Evolutionary conservation across 805 yeast species (phyloP).

Genomic region (Candida jianshihensis): DNA sequence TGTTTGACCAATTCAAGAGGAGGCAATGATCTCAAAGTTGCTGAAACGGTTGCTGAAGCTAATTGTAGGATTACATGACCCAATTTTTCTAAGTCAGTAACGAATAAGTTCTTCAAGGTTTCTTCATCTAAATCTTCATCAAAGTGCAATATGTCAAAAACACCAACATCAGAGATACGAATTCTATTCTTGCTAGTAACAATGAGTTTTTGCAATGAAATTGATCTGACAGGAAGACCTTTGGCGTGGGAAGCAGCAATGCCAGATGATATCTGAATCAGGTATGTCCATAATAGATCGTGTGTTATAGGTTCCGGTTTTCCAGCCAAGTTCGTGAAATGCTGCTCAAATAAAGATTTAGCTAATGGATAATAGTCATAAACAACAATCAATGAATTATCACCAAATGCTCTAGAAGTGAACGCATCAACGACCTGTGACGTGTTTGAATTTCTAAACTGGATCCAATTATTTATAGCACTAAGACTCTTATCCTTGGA

Average conservation of each 20-base stretch:
- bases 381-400: conserved; percentile 63
- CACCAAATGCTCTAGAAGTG: conserved; percentile 81
- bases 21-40: conserved; percentile 7
- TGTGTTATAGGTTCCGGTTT: conserved; percentile 49
- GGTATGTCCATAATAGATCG: conserved; percentile 65
- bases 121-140: conserved; percentile 21
- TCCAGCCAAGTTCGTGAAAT: conserved; percentile 38
- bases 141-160: conserved; percentile 54
- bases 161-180: conserved; percentile 65
- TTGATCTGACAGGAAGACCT: conserved; percentile 55
- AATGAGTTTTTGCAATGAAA: conserved; percentile 63
- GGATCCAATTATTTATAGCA: conserved; percentile 61
- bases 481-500: conserved; percentile 53
- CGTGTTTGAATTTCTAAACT: conserved; percentile 47
- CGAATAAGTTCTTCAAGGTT: conserved; percentile 30
- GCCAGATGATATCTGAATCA: conserved; percentile 70
- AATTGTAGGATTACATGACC: conserved; percentile 58
- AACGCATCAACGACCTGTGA: conserved; percentile 75
- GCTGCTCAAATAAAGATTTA: conserved; percentile 61
- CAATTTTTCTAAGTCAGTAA: conserved; percentile 48
- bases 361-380: conserved; percentile 85
- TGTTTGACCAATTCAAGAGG: conserved; percentile 17
- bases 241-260: conserved; percentile 56
- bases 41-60: conserved; percentile 31
- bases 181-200: conserved; percentile 67